Percentiles rank a stretch among this genome's conserved stretches.
These are phyloP conservation scores for Pseudogymnoascus sp. DNA, from an alignment of 2,329 filamentous ascomycete genomes.

Conservation along the genomic window DNA sequence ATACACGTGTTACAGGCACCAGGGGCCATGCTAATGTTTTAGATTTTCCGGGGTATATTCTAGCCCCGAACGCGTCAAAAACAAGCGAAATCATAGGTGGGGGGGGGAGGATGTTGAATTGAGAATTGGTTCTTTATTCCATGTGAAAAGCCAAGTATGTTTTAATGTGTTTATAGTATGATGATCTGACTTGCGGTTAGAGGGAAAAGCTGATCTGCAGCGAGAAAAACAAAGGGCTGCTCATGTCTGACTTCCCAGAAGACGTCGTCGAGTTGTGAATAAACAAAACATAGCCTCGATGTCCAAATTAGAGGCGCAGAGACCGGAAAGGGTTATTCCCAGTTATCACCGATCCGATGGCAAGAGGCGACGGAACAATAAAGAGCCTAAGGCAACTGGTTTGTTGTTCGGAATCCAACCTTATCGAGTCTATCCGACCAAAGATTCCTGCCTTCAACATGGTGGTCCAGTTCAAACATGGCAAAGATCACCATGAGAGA, in stretches of 20 bases:
- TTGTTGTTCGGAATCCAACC: neutral
- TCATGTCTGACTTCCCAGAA: neutral
- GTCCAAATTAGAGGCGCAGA: neutral
- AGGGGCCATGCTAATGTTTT: slow-evolving; percentile 3
- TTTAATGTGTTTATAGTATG: neutral
- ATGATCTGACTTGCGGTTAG: neutral
- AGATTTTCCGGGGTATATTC: slow-evolving; percentile 6
- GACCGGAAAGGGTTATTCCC: neutral
- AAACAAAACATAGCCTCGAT: neutral
- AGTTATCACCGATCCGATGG: neutral
- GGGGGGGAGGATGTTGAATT: too few relatives aligned
- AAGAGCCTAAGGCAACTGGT: neutral
- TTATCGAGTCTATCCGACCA: neutral
- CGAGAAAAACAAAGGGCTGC: neutral
- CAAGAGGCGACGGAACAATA: neutral
- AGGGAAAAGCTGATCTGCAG: neutral
- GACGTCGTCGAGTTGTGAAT: too few relatives aligned
- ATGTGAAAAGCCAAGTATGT: neutral
- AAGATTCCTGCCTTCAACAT: neutral
- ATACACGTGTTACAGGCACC: slow-evolving; percentile 8
- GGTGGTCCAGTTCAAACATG: neutral
- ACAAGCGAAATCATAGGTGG: neutral
- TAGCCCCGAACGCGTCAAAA: slow-evolving; percentile 2
- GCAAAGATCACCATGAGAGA: neutral
- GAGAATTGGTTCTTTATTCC: too few relatives aligned